Evolutionary conservation across 148 eudicot genomes (phyloP), one percentile per base, ranked within the genome.

Genomic region (Rhododendron vialii): DNA sequence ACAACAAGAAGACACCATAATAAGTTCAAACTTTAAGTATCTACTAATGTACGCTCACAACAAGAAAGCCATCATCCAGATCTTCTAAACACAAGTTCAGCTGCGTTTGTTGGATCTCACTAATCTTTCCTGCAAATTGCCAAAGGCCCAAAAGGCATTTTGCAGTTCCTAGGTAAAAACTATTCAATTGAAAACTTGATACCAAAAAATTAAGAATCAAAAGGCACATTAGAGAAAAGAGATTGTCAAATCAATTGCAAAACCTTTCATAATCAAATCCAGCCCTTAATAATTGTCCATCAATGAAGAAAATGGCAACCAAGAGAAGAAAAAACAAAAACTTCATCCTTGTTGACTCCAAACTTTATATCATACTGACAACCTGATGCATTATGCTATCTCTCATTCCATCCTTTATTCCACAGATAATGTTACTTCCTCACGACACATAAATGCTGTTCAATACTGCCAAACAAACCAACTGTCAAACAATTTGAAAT

Each of bases 11-110:
- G 43, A 50, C 43, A 47, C 18, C 26, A n/a, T 7, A 7, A 15
- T 61, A 9, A 81, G 28, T 57, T 81, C 18, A 35, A 55, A 53
- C 45, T 81, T 77, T 5, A 43, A 77, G 48, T 47, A 47, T 47
- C 50, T 47, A 47, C 50, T 47, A 47, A 69, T 35, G 41, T 35
- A 33, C 8, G 20, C 95, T 92, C 84, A 95, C 98, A 90, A 95
- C 92, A 61, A 97, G 98, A 57, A 28, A 69, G 15, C 75, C 75
- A 1, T 28, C 14, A 3, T 28, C 75, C 75, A 69, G 36, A 28
- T 69, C 36, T 26, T 67, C 75, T 28, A 12, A 69, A 69, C 35
- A 12, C 35, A 28, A 69, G 33, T 28, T 69, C 75, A 69, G 36
- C 18, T 26, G 36, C 5, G 7, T 24, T 10, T 15, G 24, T 43